phyloP scores from a whole-genome alignment of 2,329 filamentous ascomycete genomes.

The Coniochaeta sp. region DNA sequence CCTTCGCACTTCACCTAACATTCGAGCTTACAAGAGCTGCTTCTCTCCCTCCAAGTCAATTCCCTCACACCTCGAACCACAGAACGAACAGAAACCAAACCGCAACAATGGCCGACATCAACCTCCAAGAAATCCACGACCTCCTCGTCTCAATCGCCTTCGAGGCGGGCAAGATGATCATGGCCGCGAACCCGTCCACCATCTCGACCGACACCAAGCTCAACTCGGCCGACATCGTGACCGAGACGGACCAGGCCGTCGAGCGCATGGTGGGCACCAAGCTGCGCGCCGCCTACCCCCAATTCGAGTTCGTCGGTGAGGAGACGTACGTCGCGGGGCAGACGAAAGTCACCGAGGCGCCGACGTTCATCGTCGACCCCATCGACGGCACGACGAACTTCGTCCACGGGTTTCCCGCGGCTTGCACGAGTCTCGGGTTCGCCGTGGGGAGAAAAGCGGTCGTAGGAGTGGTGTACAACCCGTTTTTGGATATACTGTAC shows the following conservation, averaged over 20 bases:
- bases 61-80: not conserved
- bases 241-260: constrained; percentile 60
- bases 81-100: not conserved
- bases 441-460: constrained; percentile 53
- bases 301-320: constrained; percentile 62
- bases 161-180: constrained; percentile 59
- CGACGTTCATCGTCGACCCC: constrained; percentile 76
- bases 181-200: constrained; percentile 51
- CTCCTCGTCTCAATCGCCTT: constrained; percentile 52
- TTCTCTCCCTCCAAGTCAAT: too few relatives aligned
- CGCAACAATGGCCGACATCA: constrained; percentile 43
- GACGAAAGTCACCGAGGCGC: constrained; percentile 51
- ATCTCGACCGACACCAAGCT: constrained; percentile 54
- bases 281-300: constrained; percentile 46
- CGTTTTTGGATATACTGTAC: constrained; percentile 63
- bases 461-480: constrained; percentile 76
- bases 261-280: constrained; percentile 53
- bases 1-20: too few relatives aligned
- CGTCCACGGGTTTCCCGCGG: constrained; percentile 66
- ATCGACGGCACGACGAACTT: constrained; percentile 83
- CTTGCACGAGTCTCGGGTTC: constrained; percentile 71
- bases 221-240: constrained; percentile 64
- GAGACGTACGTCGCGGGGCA: constrained; percentile 67
- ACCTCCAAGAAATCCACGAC: constrained; percentile 57
- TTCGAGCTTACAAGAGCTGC: not conserved